Conservation (phyloP, 495 filamentous ascomycete species). For the Talaromyces ruber region DNA sequence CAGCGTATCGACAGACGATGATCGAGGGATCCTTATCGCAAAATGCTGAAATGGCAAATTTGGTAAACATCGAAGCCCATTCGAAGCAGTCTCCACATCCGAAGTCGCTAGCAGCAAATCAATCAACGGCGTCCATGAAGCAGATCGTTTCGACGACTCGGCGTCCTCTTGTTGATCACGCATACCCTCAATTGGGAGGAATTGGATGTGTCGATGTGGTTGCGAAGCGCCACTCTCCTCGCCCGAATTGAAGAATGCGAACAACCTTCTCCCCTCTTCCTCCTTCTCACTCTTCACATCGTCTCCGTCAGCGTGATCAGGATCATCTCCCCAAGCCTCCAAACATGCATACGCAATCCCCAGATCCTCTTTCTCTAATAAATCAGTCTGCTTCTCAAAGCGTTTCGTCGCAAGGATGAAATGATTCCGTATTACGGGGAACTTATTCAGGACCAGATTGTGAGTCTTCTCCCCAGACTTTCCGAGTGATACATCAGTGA, state of each 20-base stretch:
- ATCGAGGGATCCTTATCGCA: slow-evolving; percentile 21
- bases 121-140: slow-evolving; percentile 46
- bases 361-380: slow-evolving; percentile 60
- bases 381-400: slow-evolving; percentile 59
- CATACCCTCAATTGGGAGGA: slow-evolving; percentile 66
- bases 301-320: slow-evolving; percentile 6
- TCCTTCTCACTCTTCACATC: slow-evolving; percentile 2
- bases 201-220: slow-evolving; percentile 71
- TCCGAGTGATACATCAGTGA: slow-evolving; percentile 43
- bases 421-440: slow-evolving; percentile 68
- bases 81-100: slow-evolving; percentile 1
- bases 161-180: slow-evolving; percentile 25
- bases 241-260: slow-evolving; percentile 81
- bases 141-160: neutral
- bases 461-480: slow-evolving; percentile 34
- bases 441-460: slow-evolving; percentile 72
- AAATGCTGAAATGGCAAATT: slow-evolving; percentile 46
- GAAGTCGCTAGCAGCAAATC: slow-evolving; percentile 24
- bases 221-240: slow-evolving; percentile 70
- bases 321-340: slow-evolving; percentile 40
- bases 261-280: slow-evolving; percentile 31
- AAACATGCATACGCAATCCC: slow-evolving; percentile 57
- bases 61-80: slow-evolving; percentile 13
- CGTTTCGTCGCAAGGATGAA: slow-evolving; percentile 66
- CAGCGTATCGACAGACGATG: slow-evolving; percentile 30